Evolutionary conservation across 2,329 filamentous ascomycete genomes (phyloP).

Genomic region (Fusarium continuum): DNA sequence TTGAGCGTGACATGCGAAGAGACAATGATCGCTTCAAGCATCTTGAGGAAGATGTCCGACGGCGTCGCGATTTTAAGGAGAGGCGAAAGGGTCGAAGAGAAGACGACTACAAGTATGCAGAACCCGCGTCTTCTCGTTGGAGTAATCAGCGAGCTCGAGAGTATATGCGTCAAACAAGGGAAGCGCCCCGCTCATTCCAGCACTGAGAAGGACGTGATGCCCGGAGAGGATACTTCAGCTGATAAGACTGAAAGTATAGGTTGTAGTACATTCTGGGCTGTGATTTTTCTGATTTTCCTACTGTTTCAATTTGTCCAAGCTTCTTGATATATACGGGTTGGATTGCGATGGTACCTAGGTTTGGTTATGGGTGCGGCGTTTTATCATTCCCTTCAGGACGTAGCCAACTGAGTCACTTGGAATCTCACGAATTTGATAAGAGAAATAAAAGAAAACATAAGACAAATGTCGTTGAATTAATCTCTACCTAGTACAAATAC

Average conservation of each 20-base stretch:
- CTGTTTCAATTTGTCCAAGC: background rate
- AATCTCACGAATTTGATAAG: background rate
- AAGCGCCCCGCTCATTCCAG: background rate
- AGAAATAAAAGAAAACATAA: background rate
- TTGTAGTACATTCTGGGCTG: background rate
- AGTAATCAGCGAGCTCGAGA: constrained; percentile 25
- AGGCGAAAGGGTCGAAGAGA: constrained; percentile 8
- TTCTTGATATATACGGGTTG: background rate
- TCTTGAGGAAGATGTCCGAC: constrained; percentile 20
- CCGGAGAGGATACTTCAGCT: background rate
- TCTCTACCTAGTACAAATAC: background rate
- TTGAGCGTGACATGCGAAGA: constrained; percentile 8
- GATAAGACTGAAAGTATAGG: background rate
- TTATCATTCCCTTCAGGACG: background rate
- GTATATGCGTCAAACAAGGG: constrained; percentile 32
- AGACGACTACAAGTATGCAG: background rate
- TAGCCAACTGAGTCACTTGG: background rate
- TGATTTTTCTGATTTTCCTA: background rate
- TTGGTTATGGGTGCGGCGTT: background rate
- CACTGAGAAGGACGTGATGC: background rate
- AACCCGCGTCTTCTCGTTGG: constrained; percentile 26
- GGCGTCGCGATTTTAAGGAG: constrained; percentile 15
- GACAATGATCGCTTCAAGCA: constrained; percentile 29
- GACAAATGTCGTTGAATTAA: background rate
- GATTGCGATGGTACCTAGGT: background rate